Conservation (phyloP, 352 stramenopile genomes). For the Phytophthora pseudosyringae region DNA sequence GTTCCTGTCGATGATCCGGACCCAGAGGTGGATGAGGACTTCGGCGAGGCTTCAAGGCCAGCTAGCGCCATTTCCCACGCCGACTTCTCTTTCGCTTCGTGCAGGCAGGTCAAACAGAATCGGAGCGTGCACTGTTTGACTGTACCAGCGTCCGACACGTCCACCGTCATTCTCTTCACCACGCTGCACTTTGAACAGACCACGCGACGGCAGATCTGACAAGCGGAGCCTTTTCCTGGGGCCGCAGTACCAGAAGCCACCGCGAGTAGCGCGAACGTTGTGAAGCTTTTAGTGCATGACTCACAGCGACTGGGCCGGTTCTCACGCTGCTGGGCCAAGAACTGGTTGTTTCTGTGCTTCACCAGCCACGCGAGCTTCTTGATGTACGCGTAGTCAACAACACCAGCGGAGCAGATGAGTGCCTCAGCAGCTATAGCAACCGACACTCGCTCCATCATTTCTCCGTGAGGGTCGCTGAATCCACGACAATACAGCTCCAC, state of each 20-base stretch:
- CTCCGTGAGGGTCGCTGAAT: constrained; percentile 41
- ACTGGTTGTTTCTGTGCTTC: constrained; percentile 16
- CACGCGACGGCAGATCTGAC: constrained; percentile 53
- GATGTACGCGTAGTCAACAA: constrained; percentile 4
- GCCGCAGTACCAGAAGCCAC: constrained; percentile 5
- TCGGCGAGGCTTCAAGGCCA: background rate
- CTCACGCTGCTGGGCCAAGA: background rate
- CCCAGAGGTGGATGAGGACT: constrained; percentile 15
- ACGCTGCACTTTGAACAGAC: constrained; percentile 61
- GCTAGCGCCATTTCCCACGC: constrained; percentile 48
- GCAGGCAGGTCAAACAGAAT: constrained; percentile 57
- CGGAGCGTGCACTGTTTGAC: constrained; percentile 46
- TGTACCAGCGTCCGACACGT: constrained; percentile 39
- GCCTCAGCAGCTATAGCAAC: background rate
- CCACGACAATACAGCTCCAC: constrained; percentile 50
- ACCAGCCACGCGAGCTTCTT: constrained; percentile 4
- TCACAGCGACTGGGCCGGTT: constrained; percentile 34
- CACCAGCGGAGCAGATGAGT: background rate
- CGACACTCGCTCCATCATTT: constrained; percentile 24
- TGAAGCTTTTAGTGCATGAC: constrained; percentile 29
- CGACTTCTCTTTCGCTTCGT: constrained; percentile 54
- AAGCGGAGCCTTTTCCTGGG: constrained; percentile 29
- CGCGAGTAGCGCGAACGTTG: constrained; percentile 24
- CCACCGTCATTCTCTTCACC: constrained; percentile 63
- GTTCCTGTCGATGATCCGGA: constrained; percentile 7